Base-by-base conservation (phyloP, 495 filamentous ascomycete species). In the Podospora bellae-mahoneyi region DNA sequence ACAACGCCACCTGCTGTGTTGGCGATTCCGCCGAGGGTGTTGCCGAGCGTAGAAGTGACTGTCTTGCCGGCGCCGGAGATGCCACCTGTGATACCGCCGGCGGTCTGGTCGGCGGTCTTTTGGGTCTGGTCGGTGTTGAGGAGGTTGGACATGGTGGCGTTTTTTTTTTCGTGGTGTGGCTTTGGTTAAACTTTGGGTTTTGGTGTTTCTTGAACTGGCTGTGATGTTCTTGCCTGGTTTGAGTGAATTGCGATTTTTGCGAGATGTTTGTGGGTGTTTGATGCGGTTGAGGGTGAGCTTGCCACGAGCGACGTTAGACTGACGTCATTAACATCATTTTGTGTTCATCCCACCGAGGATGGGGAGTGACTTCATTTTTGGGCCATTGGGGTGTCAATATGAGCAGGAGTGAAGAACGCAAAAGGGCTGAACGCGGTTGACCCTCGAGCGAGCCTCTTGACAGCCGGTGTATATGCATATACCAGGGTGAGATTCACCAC, bases 1-100 rank as follows among this genome's bases (percentile, higher is more conserved):
- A 89, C 84, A 0, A 90, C 82, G 32, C 85, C 86, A n/a, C 89
- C 89, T 2, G 85, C 83, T 1, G 88, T 91, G 61, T 87, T 84
- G 4, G 87, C 83, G 15, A 79, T 66, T 48, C 78, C 81, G 19
- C 80, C 77, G 27, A 81, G 75, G 3, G 79, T 80, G 73, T 84
- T 84, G 65, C 79, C 79, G 1, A 78, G 65, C 0, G 75, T 88
- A 27, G 87, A 87, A 1, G 90, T 73, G 2, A 85, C 87, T 34
- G 85, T 80, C 28, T 85, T 84, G 30, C 83, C 85, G 15, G 85
- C 85, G 62, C 87, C 39, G 39, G 39, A 13, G 39, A 48, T 48
- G 5, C 39, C 87, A 6, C 87, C 84, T 0, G 39, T 48, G 39
- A 48, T 48, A 10, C 39, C 87, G 9, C 87, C 84, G 0, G 87